Evolutionary conservation across 2,329 filamentous ascomycete genomes (phyloP), one percentile per base, ranked within the genome.

Genomic region (Periconia macrospinosa): DNA sequence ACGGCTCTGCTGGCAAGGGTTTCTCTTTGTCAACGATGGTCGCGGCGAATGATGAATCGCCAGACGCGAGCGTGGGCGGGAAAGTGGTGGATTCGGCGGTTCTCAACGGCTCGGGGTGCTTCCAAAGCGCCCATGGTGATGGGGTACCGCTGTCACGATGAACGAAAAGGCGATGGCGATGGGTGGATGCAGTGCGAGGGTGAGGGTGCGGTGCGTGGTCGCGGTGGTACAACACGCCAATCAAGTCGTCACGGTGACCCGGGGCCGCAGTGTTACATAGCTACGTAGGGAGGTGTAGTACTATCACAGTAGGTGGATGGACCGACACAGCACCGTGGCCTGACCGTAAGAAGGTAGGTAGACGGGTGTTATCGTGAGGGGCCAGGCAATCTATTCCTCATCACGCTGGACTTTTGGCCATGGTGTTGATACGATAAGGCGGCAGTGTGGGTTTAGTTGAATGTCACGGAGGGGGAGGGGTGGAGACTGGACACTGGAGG

Each of bases 141-240:
- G 23, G 23, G 23, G 8, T 27, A 27, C 23, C 23, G 23, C 8
- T 27, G 8, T 37, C 33, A 14, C 11, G 11, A 13, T n/a, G 5
- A 6, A 13, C 33, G 33, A 37, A n/a, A 37, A 37, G 8, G 23
- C 23, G 23, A 37, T 37, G 33, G 11, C 11, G 33, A n/a, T 37
- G 33, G 33, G 15, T 37, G 5, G 53, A 61, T 61, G 61, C 55
- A 58, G 53, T 62, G 57, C 59, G 45, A 66, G 63, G 66, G 61
- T 58, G 48, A 45, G 67, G 65, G 60, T 66, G 63, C 61, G 51
- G 60, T 66, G 63, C 61, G 51, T 68, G 58, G 68, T 67, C 20
- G 57, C 68, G 27, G 45, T 40, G 20, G 37, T 49, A 68, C 68
- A 66, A 67, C 62, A 55, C 59, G 62, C 58, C 60, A 63, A 66